Percentiles rank a stretch among this genome's conserved stretches.
Conservation (phyloP, 345 rosid species). For the Capsella bursapastoris region DNA sequence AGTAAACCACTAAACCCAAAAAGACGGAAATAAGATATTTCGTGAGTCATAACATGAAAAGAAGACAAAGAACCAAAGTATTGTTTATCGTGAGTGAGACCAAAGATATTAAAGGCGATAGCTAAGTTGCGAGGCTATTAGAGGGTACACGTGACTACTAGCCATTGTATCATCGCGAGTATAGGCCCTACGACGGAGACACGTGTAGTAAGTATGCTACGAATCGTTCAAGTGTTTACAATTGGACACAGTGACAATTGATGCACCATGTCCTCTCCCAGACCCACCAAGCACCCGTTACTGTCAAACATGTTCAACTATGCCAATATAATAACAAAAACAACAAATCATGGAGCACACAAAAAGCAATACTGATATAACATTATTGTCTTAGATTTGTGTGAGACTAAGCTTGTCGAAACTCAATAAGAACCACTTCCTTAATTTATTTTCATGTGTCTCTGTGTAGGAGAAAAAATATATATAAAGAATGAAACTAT, state of each 20-base stretch:
- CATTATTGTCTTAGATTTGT: conserved; percentile 4
- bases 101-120: conserved; percentile 35
- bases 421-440: background rate
- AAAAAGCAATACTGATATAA: background rate
- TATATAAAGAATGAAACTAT: background rate
- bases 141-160: conserved; percentile 34
- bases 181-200: conserved; percentile 19
- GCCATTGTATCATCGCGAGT: conserved; percentile 17
- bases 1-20: background rate
- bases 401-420: background rate
- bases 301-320: conserved; percentile 5
- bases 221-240: conserved; percentile 34
- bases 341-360: conserved; percentile 4
- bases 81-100: conserved; percentile 15
- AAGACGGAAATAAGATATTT: background rate
- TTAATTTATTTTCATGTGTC: too few species aligned
- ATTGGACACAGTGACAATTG: conserved; percentile 34
- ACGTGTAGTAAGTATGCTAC: conserved; percentile 30
- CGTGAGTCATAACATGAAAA: background rate
- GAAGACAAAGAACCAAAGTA: conserved; percentile 13
- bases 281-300: conserved; percentile 37
- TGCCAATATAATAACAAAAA: background rate
- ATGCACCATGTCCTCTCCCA: conserved; percentile 30
- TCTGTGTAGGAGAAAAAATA: too few species aligned
- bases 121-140: conserved; percentile 29